phyloP scores from a whole-genome alignment of 768 basidiomycete species.

The Asterophora lycoperdoides region DNA sequence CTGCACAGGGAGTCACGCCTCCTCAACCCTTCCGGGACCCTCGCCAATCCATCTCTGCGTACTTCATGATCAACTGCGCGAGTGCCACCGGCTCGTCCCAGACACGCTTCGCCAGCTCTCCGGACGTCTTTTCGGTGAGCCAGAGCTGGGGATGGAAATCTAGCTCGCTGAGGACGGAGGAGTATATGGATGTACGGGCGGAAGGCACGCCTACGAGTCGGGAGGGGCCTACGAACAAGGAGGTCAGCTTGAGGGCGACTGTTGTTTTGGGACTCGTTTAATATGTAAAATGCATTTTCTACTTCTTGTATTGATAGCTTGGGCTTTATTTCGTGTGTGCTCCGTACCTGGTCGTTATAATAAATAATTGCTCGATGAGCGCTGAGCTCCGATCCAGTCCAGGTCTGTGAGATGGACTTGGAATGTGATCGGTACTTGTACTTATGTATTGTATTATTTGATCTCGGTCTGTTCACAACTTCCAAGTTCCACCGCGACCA shows the following conservation, averaged over 20 bases:
- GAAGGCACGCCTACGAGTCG: slow-evolving; percentile 24
- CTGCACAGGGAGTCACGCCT: slow-evolving; percentile 45
- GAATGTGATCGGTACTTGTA: background rate
- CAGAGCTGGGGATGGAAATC: slow-evolving; percentile 96
- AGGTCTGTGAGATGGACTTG: no score
- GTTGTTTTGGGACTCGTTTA: slow-evolving; percentile 75
- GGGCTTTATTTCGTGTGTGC: no score
- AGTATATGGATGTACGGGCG: slow-evolving; percentile 40
- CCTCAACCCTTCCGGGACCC: slow-evolving; percentile 74
- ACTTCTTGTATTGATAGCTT: no score
- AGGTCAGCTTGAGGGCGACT: slow-evolving; percentile 72
- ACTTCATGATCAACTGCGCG: slow-evolving; percentile 80
- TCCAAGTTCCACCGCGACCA: background rate
- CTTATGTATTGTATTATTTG: slow-evolving; percentile 10
- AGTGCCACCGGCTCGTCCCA: slow-evolving; percentile 77
- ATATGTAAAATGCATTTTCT: slow-evolving; percentile 3
- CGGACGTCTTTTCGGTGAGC: slow-evolving; percentile 78
- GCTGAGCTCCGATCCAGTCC: no score
- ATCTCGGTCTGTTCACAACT: slow-evolving; percentile 9
- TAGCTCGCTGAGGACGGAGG: slow-evolving; percentile 46
- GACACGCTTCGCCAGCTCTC: slow-evolving; percentile 80
- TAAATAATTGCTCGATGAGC: no score
- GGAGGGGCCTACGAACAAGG: slow-evolving; percentile 26
- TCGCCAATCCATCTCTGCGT: slow-evolving; percentile 65
- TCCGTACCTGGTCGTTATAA: no score